A percentile compares a stretch with the other conserved stretches of the same genome.
These are phyloP conservation scores for Porcisia deanei DNA, from an alignment of 208 protist species.

Conservation along the genomic window DNA sequence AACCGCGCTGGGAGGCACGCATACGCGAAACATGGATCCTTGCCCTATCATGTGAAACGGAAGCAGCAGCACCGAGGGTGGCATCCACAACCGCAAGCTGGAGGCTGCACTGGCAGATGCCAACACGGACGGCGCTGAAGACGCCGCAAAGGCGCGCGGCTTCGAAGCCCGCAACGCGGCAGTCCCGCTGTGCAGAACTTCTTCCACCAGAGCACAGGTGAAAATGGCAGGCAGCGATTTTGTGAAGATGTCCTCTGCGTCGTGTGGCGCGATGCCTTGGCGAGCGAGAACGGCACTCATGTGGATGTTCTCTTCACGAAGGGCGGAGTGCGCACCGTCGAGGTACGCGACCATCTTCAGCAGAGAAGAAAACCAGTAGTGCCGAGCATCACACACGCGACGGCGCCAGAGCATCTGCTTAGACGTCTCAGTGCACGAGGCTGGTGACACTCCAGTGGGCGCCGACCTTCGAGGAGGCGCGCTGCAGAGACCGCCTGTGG, in stretches of 20 bases:
- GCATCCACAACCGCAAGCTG: slow-evolving; percentile 31
- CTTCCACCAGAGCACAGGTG: slow-evolving; percentile 59
- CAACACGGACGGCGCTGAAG: background rate
- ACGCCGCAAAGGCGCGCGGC: background rate
- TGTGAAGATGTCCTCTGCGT: slow-evolving; percentile 31
- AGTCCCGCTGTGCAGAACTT: slow-evolving; percentile 25
- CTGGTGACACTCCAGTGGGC: background rate
- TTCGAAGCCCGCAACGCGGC: background rate
- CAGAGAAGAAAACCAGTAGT: slow-evolving; percentile 64
- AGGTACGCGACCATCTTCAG: slow-evolving; percentile 66
- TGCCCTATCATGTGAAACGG: slow-evolving; percentile 53
- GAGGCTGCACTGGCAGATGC: background rate
- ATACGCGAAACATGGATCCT: slow-evolving; percentile 47
- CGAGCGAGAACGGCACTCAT: slow-evolving; percentile 41
- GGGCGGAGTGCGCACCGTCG: slow-evolving; percentile 39
- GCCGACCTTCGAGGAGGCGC: background rate
- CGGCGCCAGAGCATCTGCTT: background rate
- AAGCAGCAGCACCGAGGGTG: slow-evolving; percentile 63
- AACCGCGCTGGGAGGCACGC: slow-evolving; percentile 24
- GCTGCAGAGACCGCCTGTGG: background rate
- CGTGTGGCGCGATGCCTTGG: slow-evolving; percentile 23
- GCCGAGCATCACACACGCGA: slow-evolving; percentile 18
- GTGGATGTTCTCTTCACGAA: slow-evolving; percentile 67
- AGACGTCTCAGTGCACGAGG: background rate
- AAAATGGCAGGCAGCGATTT: slow-evolving; percentile 60